Evolutionary conservation across 768 basidiomycete species (phyloP), one percentile per base, ranked within the genome.

Genomic region (Pleurotus platypus): DNA sequence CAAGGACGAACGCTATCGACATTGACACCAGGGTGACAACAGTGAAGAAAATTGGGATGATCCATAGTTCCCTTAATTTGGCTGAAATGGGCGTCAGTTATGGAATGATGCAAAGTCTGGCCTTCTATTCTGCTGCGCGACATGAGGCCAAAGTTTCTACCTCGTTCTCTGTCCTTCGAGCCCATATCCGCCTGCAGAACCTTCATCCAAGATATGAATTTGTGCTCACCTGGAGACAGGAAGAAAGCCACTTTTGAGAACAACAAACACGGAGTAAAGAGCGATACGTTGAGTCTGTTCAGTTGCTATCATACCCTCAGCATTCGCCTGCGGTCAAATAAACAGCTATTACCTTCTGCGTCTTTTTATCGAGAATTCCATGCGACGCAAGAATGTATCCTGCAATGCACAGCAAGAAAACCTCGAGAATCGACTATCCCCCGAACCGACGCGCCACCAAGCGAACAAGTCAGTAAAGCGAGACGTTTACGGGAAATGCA

Each of bases 241-340:
- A 89, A 92, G 74, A 95, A 96, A 0, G 95, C 96, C 18, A 98
- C 94, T 73, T 97, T 98, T 11, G 91, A 94, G 72, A 96, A 95
- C 30, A 96, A 76, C 5, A 95, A 82, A 0, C 89, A 87, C 0
- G 91, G 90, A 0, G 90, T 92, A 73, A 98, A 97, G 30, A 98
- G 82, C 0, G 89, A 89, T 20, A 96, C 85, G 69, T 95, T 96
- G 53, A 96, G 73, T 18, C 82, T 78, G 64, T 92, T 93, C 16
- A 92, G 73, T 81, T 85, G 82, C 89, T 90, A 46, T 22, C 20
- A 22, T 6, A 35, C 20, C 22, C 42, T 62, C 24, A 65, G 57
- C 55, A 18, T 35, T 20, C 26, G 47, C 37, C 43, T 46, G 46
- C 49, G 50, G 54, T 30, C 35, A 48, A 35, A 18, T 46, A 48